Base-by-base conservation (phyloP, 208 protist genomes). In the Leishmania tarentolae region DNA sequence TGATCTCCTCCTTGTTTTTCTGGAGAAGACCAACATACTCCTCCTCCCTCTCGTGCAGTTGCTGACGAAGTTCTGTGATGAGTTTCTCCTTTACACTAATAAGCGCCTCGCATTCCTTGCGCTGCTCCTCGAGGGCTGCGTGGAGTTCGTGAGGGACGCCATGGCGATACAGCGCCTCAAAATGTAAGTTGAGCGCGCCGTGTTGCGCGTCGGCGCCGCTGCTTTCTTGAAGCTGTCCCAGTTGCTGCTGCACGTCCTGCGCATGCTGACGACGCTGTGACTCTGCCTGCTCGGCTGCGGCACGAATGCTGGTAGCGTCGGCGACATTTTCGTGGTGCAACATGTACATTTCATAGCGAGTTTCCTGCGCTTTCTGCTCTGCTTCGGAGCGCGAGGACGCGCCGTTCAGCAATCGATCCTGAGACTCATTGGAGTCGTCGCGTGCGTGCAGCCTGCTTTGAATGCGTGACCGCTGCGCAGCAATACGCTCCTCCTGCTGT, bases 11-110 rank as follows among this genome's bases (percentile, higher is more conserved):
- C 19, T 89, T 86, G 80, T 98, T 96, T 37, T 87, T 80, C 40
- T 88, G 86, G 9, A 99, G 88, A 37, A 92, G 82, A 50, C 88
- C 83, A 63, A 99, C 96, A 84, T 98, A 99, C 72, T 98, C 95
- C 63, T 95, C 90, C 81, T 99, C 97, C 47, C 97, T 94, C 37
- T 93, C 71, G 76, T 94, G 91, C 57, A 99, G 81, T 81, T 98
- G 91, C 44, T 31, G 56, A 37, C 90, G 86, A 70, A 99, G 84
- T 72, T 97, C 91, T 0, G 68, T 52, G 65, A 99, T 94, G 17
- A 99, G 88, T 57, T 87, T 79, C 63, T 98, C 90, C 90, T 99
- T 99, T 9, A 86, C 85, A 2, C 46, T 85, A 21, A 99, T 87
- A 5, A 99, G 78, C 44, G 93, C 81, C 7, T 76, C 83, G 83